Conservation (phyloP, 139 green algal genomes). For the Chloropicon primus region DNA sequence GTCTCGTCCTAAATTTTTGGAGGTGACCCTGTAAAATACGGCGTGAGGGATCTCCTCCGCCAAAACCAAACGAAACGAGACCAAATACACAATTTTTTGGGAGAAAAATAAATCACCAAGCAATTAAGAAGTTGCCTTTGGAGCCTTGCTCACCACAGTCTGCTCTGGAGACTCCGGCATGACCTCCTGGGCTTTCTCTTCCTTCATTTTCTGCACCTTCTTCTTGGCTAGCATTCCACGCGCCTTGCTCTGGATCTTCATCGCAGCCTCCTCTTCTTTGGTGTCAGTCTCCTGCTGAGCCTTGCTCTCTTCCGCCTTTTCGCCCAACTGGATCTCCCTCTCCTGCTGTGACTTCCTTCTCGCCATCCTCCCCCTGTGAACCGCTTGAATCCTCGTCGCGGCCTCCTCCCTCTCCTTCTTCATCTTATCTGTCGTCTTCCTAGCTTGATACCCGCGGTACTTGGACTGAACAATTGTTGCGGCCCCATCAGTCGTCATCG, state of each 20-base stretch:
- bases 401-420: neutral
- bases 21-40: too few species aligned
- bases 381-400: neutral
- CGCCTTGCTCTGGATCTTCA: neutral
- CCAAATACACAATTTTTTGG: neutral
- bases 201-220: neutral
- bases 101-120: neutral
- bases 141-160: neutral
- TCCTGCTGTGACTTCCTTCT: neutral
- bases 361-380: neutral
- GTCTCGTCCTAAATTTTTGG: too few species aligned
- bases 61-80: too few species aligned
- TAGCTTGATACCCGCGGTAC: neutral
- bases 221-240: neutral
- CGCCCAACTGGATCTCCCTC: neutral
- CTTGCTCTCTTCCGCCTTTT: neutral
- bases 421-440: neutral
- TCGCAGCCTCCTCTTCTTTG: neutral
- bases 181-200: neutral
- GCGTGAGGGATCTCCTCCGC: too few species aligned
- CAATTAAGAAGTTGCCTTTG: neutral
- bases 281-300: neutral
- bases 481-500: neutral
- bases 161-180: neutral
- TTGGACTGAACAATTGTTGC: neutral